Conservation (phyloP, 202 grass and related monocot species). For the Digitaria exilis region DNA sequence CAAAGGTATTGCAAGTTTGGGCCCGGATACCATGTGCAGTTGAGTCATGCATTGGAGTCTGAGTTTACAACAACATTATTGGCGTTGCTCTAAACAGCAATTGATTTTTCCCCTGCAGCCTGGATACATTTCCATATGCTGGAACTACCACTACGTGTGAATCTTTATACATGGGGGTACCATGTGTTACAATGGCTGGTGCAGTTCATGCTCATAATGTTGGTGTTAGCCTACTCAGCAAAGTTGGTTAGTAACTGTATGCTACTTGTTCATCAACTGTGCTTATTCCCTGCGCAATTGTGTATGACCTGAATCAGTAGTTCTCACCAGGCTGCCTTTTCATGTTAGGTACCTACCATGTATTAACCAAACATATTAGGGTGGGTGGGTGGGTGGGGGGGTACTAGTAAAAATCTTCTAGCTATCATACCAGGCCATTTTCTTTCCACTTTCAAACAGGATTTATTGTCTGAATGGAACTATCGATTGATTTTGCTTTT, state of each 20-base stretch:
- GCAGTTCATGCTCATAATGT: conserved; percentile 99
- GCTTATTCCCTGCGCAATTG: neutral
- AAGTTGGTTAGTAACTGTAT: conserved; percentile 63
- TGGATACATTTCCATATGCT: conserved; percentile 99
- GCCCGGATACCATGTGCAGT: conserved; percentile 75
- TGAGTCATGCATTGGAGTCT: neutral
- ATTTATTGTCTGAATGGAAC: neutral
- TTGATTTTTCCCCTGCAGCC: conserved; percentile 53
- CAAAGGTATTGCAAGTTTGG: conserved; percentile 95
- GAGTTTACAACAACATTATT: neutral
- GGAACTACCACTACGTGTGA: conserved; percentile 98
- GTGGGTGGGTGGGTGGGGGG: neutral
- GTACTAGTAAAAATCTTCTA: conserved; percentile 8
- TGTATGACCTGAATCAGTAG: neutral
- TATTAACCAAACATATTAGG: neutral
- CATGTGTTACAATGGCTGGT: conserved; percentile 98
- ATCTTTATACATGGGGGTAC: conserved; percentile 98
- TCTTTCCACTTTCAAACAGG: neutral
- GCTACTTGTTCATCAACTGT: conserved; percentile 4
- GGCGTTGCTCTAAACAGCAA: conserved; percentile 4
- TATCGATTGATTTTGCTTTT: conserved; percentile 1
- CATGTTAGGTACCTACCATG: conserved; percentile 3
- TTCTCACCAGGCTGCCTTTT: neutral
- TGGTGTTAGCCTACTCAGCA: conserved; percentile 91
- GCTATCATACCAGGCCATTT: neutral